Evolutionary conservation across 805 yeast genomes (phyloP).

Genomic region (Kregervanrija delftensis): DNA sequence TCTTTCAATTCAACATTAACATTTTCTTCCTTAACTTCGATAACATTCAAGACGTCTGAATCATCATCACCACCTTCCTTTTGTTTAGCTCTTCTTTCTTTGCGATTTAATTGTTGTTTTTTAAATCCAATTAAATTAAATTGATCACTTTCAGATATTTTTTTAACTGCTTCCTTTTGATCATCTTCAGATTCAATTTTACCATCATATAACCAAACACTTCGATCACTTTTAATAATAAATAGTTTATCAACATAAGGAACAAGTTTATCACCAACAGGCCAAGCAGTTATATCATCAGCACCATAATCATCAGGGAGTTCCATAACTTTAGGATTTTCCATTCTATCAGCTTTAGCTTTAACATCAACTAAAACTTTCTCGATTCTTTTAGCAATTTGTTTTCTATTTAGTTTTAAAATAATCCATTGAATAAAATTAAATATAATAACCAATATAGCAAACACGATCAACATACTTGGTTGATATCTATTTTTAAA

Average conservation of each 20-base stretch:
- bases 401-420: conserved; percentile 8
- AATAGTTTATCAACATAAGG: conserved; percentile 13
- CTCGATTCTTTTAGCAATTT: conserved; percentile 11
- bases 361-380: conserved; percentile 12
- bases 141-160: conserved; percentile 9
- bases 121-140: conserved; percentile 10
- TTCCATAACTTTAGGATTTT: conserved; percentile 9
- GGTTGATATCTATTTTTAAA: conserved; percentile 14
- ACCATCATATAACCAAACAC: conserved; percentile 9
- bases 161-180: conserved; percentile 7
- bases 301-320: conserved; percentile 8
- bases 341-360: conserved; percentile 12
- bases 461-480: conserved; percentile 1
- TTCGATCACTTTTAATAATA: conserved; percentile 14
- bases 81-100: conserved; percentile 9
- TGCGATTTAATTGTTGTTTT: conserved; percentile 10
- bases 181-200: conserved; percentile 6
- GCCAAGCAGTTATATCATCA: conserved; percentile 1
- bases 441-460: conserved; percentile 4
- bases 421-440: conserved; percentile 9
- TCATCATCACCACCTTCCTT: background rate
- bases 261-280: conserved; percentile 12
- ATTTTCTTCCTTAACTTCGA: conserved; percentile 7
- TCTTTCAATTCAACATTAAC: conserved; percentile 3
- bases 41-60: conserved; percentile 1